A percentile compares a stretch with the other conserved stretches of the same genome.
Evolutionary conservation across 2,329 filamentous ascomycete species (phyloP).

Genomic region (Elsinoe arachidis): DNA sequence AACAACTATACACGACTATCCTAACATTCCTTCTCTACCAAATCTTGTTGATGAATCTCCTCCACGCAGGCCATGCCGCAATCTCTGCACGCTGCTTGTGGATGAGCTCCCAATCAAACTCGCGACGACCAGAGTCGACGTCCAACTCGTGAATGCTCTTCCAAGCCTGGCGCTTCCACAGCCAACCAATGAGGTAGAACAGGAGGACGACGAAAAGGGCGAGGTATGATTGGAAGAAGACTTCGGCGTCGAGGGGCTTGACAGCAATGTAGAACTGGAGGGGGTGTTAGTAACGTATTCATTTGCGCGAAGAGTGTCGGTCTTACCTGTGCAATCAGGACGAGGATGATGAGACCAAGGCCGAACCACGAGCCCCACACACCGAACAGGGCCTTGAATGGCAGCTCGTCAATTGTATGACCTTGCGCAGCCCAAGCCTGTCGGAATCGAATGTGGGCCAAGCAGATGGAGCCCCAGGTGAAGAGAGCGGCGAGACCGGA

Average conservation of each 20-base stretch:
- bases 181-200: constrained; percentile 48
- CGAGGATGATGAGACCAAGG: constrained; percentile 21
- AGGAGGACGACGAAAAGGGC: constrained; percentile 45
- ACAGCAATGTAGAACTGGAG: constrained; percentile 43
- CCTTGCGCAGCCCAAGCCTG: constrained; percentile 53
- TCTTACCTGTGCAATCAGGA: constrained; percentile 19
- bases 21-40: constrained; percentile 16
- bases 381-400: constrained; percentile 35
- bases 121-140: constrained; percentile 55
- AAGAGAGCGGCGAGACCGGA: constrained; percentile 63
- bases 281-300: neutral
- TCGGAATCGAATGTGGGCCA: constrained; percentile 65
- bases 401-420: constrained; percentile 41
- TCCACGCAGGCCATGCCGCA: constrained; percentile 46
- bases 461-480: constrained; percentile 62
- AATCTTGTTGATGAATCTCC: constrained; percentile 23
- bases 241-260: constrained; percentile 34
- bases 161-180: constrained; percentile 59
- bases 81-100: constrained; percentile 45
- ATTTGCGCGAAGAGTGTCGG: neutral
- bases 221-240: constrained; percentile 49
- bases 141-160: constrained; percentile 53
- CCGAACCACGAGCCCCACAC: constrained; percentile 22
- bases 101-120: constrained; percentile 57
- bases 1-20: neutral